These are phyloP conservation scores for Mycena chlorophos DNA, from an alignment of 768 basidiomycete species.

Conservation along the genomic window DNA sequence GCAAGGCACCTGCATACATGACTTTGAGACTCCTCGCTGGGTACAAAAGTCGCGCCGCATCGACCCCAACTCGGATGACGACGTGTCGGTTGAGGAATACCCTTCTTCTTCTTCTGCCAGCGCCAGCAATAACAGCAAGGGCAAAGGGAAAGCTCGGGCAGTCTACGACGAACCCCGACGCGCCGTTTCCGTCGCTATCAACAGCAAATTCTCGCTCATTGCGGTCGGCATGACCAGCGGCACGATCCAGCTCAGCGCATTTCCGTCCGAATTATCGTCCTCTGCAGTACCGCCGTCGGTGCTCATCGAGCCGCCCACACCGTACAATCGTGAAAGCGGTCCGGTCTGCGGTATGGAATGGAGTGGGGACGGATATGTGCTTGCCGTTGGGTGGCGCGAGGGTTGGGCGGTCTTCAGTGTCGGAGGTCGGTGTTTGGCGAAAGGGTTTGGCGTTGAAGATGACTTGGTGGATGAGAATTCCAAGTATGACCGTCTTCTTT, in stretches of 20 bases:
- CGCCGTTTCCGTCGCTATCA: conserved; percentile 67
- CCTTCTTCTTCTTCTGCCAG: conserved; percentile 2
- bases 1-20: conserved; percentile 80
- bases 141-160: conserved; percentile 24
- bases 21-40: conserved; percentile 74
- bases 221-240: conserved; percentile 70
- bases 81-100: conserved; percentile 15
- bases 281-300: conserved; percentile 55
- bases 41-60: conserved; percentile 71
- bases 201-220: conserved; percentile 77
- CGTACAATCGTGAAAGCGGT: conserved; percentile 59
- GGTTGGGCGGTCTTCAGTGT: conserved; percentile 93
- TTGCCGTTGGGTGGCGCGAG: conserved; percentile 87
- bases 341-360: conserved; percentile 74
- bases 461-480: conserved; percentile 45
- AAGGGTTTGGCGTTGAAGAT: conserved; percentile 70
- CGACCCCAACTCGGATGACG: conserved; percentile 45
- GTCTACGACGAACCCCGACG: conserved; percentile 66
- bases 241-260: conserved; percentile 61
- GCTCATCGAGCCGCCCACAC: conserved; percentile 60
- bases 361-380: conserved; percentile 94
- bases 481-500: conserved; percentile 36
- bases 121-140: conserved; percentile 5
- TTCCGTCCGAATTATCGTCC: conserved; percentile 68
- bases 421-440: conserved; percentile 83